Conservation (phyloP, 2,329 filamentous ascomycete genomes). For the Colletotrichum chrysophilum region DNA sequence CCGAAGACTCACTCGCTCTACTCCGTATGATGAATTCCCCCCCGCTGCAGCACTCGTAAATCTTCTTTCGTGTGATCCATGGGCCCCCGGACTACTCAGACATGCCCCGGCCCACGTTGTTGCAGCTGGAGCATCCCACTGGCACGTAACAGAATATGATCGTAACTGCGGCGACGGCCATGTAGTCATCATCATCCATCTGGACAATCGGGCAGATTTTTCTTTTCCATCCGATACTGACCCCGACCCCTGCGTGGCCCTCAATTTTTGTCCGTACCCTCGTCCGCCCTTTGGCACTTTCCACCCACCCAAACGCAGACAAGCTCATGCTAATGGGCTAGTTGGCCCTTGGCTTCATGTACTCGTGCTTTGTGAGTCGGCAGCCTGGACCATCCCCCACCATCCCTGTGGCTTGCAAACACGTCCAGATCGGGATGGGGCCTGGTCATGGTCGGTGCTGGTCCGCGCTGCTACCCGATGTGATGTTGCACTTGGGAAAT, state of each 20-base stretch:
- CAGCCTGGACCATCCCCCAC: background rate
- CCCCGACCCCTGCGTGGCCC: background rate
- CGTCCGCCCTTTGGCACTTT: background rate
- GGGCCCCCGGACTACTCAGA: background rate
- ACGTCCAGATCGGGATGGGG: background rate
- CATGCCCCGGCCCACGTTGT: background rate
- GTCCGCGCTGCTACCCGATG: background rate
- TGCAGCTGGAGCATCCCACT: background rate
- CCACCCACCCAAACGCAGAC: background rate
- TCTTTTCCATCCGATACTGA: background rate
- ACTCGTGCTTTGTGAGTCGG: background rate
- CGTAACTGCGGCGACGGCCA: background rate
- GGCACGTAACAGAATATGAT: background rate
- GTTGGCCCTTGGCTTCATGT: background rate
- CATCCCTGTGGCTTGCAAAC: conserved; percentile 8
- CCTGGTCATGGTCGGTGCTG: background rate
- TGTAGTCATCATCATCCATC: background rate
- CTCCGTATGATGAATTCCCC: background rate
- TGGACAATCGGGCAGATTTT: background rate
- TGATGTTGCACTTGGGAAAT: background rate
- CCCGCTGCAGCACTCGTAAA: background rate
- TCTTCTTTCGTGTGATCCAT: background rate
- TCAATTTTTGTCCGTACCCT: background rate
- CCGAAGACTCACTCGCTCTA: background rate
- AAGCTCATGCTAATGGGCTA: conserved; percentile 3